Conservation (phyloP, 768 basidiomycete genomes). For the Russula ochroleuca region DNA sequence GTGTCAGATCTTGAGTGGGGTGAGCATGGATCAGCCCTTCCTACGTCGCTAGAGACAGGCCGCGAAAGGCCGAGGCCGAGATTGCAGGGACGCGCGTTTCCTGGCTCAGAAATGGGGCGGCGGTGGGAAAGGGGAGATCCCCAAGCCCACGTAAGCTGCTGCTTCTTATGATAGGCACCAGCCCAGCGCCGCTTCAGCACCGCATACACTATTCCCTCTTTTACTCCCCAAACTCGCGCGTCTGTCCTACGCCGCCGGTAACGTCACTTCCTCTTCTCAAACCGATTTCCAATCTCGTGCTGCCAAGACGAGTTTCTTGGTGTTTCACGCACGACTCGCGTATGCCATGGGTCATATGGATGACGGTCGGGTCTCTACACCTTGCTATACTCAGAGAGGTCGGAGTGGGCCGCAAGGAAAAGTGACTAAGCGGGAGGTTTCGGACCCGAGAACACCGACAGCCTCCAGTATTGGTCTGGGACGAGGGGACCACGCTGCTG, state of each 20-base stretch:
- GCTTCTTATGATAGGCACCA: not conserved
- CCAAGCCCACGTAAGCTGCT: not conserved
- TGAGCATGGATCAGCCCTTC: not conserved
- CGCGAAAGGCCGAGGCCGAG: too few species aligned
- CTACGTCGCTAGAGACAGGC: not conserved
- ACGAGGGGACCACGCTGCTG: not conserved
- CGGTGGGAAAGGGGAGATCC: constrained; percentile 2
- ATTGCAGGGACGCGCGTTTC: not conserved
- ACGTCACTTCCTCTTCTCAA: not conserved
- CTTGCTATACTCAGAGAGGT: not conserved
- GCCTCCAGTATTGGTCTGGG: too few species aligned
- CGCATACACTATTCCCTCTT: constrained; percentile 12
- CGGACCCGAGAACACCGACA: too few species aligned
- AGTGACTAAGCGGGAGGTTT: not conserved
- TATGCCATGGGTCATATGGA: constrained; percentile 38
- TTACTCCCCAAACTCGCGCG: not conserved
- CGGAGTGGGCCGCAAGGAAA: not conserved
- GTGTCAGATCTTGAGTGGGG: not conserved
- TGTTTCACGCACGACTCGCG: constrained; percentile 15
- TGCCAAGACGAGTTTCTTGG: not conserved
- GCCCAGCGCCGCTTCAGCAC: not conserved
- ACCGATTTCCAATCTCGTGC: not conserved
- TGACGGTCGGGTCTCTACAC: constrained; percentile 6
- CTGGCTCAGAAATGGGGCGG: not conserved
- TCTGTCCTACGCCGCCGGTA: not conserved